Percentiles rank a stretch among this genome's conserved stretches.
Evolutionary conservation across 225 moss, liverwort and hornwort species (phyloP).

Genomic region (Pseudisothecium myosuroides): DNA sequence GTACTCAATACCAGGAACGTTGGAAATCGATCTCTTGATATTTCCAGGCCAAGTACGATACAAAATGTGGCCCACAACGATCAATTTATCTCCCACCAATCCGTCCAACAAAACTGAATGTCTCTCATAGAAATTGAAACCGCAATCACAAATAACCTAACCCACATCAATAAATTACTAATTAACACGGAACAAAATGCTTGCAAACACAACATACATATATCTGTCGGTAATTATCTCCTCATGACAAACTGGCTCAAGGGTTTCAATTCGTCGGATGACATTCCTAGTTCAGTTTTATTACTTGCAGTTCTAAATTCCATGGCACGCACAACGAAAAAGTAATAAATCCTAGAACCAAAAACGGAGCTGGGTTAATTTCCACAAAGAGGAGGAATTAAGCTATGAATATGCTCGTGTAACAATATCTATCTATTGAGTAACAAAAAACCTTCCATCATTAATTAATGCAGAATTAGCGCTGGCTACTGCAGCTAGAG

Average conservation of each 20-base stretch:
- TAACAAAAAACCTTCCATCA: not conserved
- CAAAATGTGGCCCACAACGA: not conserved
- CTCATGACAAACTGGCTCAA: not conserved
- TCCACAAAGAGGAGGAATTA: not conserved
- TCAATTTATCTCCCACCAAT: not conserved
- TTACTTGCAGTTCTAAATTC: not conserved
- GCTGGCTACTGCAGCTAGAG: not conserved
- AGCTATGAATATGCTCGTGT: not conserved
- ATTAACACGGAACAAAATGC: not conserved
- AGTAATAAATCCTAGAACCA: not conserved
- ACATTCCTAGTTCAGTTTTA: not conserved
- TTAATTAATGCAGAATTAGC: not conserved
- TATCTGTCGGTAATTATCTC: not conserved
- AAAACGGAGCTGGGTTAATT: not conserved
- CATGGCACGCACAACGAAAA: not conserved
- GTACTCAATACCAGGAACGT: not conserved
- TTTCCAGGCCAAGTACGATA: not conserved
- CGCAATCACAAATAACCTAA: not conserved
- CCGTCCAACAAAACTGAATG: not conserved
- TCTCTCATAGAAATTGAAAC: not conserved
- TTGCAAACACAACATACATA: not conserved
- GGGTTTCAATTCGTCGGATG: not conserved
- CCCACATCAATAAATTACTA: not conserved
- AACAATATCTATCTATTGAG: not conserved
- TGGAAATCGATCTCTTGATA: not conserved